These are phyloP conservation scores for Coleophoma eucalyptorum DNA, from an alignment of 2,329 filamentous ascomycete species.

Conservation along the genomic window DNA sequence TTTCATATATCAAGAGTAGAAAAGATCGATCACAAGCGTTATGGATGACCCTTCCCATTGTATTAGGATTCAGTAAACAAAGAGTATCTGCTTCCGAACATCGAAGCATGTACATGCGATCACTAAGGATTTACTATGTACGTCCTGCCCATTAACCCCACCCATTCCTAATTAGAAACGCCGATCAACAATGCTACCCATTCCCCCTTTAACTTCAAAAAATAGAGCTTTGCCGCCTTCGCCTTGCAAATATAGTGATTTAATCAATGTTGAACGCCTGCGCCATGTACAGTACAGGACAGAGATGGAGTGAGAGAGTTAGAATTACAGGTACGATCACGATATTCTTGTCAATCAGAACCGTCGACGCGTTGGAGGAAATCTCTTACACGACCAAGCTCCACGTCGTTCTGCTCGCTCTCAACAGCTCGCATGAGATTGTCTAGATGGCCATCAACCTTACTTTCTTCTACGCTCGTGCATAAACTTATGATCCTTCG, in stretches of 20 bases:
- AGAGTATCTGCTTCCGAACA: no score
- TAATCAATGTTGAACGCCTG: not conserved
- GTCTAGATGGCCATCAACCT: slow-evolving; percentile 78
- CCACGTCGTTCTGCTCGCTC: slow-evolving; percentile 74
- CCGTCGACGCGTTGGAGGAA: slow-evolving; percentile 77
- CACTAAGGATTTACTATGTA: no score
- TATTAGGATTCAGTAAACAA: no score
- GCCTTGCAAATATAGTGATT: not conserved
- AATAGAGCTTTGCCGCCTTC: not conserved
- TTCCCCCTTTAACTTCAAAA: not conserved
- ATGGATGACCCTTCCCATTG: no score
- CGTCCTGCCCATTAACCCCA: no score
- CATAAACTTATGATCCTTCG: slow-evolving; percentile 84
- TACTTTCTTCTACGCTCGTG: slow-evolving; percentile 68
- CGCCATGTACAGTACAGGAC: not conserved
- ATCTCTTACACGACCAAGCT: slow-evolving; percentile 71
- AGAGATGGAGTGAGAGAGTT: no score
- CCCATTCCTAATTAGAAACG: not conserved
- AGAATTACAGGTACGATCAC: not conserved
- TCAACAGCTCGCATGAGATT: slow-evolving; percentile 83
- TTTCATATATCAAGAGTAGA: no score
- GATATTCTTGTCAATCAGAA: not conserved
- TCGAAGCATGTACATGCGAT: no score
- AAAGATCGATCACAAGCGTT: no score
- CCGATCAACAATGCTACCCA: not conserved